Conservation (phyloP, 495 filamentous ascomycete species). For the Penicillium cataractarum region DNA sequence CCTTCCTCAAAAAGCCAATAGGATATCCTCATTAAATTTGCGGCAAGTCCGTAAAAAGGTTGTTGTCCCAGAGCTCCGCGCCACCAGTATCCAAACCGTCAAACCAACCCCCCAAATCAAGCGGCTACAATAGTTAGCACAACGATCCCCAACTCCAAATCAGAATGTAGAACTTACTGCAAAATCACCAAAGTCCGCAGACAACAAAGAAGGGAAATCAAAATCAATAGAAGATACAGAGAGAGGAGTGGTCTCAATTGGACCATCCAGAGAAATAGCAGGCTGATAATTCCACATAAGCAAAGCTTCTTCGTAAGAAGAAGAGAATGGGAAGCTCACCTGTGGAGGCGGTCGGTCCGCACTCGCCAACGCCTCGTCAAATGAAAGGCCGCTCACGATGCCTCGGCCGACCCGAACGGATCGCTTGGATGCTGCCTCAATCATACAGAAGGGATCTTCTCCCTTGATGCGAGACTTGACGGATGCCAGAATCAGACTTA, state of each 20-base stretch:
- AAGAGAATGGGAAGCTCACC: slow-evolving; percentile 13
- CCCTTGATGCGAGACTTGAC: slow-evolving; percentile 44
- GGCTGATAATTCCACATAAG: slow-evolving; percentile 12
- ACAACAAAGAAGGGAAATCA: slow-evolving; percentile 32
- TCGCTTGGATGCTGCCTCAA: slow-evolving; percentile 32
- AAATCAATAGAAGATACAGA: slow-evolving; percentile 31
- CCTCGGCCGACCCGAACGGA: slow-evolving; percentile 30
- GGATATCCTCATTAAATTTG: background rate
- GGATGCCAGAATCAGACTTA: slow-evolving; percentile 37
- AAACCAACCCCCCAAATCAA: slow-evolving; percentile 42
- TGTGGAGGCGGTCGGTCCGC: slow-evolving; percentile 16
- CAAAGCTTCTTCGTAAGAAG: slow-evolving; percentile 1
- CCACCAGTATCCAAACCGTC: slow-evolving; percentile 34
- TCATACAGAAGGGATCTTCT: slow-evolving; percentile 33
- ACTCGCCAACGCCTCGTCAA: slow-evolving; percentile 26
- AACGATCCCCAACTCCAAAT: background rate
- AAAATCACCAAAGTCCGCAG: slow-evolving; percentile 33
- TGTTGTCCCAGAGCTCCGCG: slow-evolving; percentile 37
- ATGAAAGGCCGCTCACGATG: slow-evolving; percentile 32
- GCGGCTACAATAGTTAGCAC: slow-evolving; percentile 34
- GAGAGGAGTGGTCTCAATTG: slow-evolving; percentile 12
- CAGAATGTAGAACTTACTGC: slow-evolving; percentile 29
- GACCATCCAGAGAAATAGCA: slow-evolving; percentile 2
- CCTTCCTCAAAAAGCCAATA: background rate
- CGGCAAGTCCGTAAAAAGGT: slow-evolving; percentile 31